Evolutionary conservation across 2,329 filamentous ascomycete genomes (phyloP), one percentile per base, ranked within the genome.

Genomic region (Thyridium curvatum): DNA sequence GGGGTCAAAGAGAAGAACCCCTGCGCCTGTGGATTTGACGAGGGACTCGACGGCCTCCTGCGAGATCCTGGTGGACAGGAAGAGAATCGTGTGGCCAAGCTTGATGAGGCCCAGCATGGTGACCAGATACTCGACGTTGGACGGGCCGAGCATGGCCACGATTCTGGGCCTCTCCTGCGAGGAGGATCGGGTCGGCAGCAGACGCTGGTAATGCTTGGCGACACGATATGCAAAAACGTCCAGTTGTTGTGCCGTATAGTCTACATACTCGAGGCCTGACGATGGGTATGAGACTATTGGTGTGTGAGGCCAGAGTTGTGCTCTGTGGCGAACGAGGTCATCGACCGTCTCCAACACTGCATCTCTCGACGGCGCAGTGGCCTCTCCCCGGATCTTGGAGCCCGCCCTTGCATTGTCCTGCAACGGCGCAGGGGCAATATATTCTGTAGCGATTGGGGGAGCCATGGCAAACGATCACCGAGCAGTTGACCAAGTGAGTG

Each of bases 51-150:
- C 46, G 2, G 60, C 60, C 6, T 48, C 50, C 2, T 53, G 47
- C 1, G 59, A 52, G 21, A 64, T 55, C 15, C 59, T 48, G 3
- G 58, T 61, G 3, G 60, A 64, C 13, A 64, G 42, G 32, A 62
- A 55, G 9, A 64, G 43, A 2, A 52, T 38, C 0, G 72, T 68
- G 55, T 74, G 73, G 8, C 77, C 76, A 12, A 80, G 56, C 43
- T 73, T 68, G 18, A 65, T 68, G 35, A 81, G 49, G 0, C 72
- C 75, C 33, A 79, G 62, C 32, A 72, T 58, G 4, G 72, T 69
- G 29, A 78, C 58, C 30, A 77, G 61, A 42, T 75, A 75, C 39
- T 75, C 69, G 9, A 80, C 58, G 44, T 71, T 69, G 1, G 74
- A 77, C 1, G 65, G 61, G 1, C 70, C 73, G 3, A 79, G 55